A percentile compares a stretch with the other conserved stretches of the same genome.
Evolutionary conservation across 192 early-diverging fungal genomes (phyloP).

Genomic region (Phlyctochytrium arcticum): DNA sequence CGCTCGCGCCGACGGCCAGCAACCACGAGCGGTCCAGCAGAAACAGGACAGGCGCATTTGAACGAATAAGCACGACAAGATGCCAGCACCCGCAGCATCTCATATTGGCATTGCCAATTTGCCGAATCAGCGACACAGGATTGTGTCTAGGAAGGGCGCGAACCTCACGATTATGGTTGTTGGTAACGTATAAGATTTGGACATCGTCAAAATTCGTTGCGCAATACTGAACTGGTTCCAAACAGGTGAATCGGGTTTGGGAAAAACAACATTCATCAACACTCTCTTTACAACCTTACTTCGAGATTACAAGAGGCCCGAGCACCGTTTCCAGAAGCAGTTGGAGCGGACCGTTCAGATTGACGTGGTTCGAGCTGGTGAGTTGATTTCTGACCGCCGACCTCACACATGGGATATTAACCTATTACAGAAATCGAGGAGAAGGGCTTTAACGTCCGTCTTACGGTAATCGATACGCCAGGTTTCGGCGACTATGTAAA

Average conservation of each 20-base stretch:
- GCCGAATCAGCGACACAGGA: slow-evolving; percentile 98
- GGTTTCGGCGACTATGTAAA: slow-evolving; percentile 73
- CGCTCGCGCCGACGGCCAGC: slow-evolving; percentile 4
- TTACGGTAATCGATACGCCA: slow-evolving; percentile 94
- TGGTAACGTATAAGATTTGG: slow-evolving; percentile 55
- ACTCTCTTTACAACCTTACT: slow-evolving; percentile 94
- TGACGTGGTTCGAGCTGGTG: slow-evolving; percentile 94
- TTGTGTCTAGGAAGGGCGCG: slow-evolving; percentile 94
- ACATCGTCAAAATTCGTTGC: neutral
- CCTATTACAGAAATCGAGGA: slow-evolving; percentile 95
- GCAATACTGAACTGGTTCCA: neutral
- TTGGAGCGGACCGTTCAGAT: slow-evolving; percentile 95
- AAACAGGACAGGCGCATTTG: neutral
- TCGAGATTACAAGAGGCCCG: slow-evolving; percentile 81
- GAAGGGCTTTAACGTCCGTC: slow-evolving; percentile 95
- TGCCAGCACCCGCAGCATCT: slow-evolving; percentile 8
- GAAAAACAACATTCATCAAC: slow-evolving; percentile 99
- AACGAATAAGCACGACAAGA: neutral
- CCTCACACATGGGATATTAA: no score
- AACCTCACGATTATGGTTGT: slow-evolving; percentile 97
- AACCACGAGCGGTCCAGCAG: neutral
- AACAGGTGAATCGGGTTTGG: slow-evolving; percentile 93
- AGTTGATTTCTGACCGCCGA: no score
- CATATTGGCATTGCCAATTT: slow-evolving; percentile 91
- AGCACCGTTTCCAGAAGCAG: slow-evolving; percentile 85